Evolutionary conservation across 2,329 filamentous ascomycete species (phyloP).

Genomic region (Corynespora cassiicola): DNA sequence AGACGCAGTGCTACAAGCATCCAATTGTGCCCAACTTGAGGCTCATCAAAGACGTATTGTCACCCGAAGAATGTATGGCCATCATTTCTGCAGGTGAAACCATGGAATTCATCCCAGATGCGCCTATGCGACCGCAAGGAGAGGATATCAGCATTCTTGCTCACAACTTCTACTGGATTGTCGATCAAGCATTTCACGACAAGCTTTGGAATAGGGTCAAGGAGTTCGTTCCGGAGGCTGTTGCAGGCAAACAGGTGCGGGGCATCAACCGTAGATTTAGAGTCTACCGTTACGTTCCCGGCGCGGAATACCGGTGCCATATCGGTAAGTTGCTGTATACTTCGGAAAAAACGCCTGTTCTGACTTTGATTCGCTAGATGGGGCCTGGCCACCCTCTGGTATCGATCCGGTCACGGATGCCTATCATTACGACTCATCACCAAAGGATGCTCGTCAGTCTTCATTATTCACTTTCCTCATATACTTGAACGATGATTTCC

Average conservation of each 20-base stretch:
- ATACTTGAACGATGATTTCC: constrained; percentile 75
- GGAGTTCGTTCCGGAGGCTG: constrained; percentile 61
- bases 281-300: constrained; percentile 75
- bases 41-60: constrained; percentile 66
- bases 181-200: constrained; percentile 68
- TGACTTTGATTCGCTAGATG: constrained; percentile 51
- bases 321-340: constrained; percentile 51
- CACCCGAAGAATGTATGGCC: constrained; percentile 66
- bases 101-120: constrained; percentile 71
- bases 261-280: constrained; percentile 74
- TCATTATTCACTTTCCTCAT: constrained; percentile 73
- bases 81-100: constrained; percentile 72
- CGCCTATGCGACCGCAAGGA: constrained; percentile 69
- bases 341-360: constrained; percentile 8
- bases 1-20: constrained; percentile 64
- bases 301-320: constrained; percentile 74
- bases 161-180: constrained; percentile 78
- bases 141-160: constrained; percentile 69
- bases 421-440: constrained; percentile 73
- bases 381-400: constrained; percentile 75
- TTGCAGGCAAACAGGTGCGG: constrained; percentile 64
- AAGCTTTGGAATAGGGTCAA: constrained; percentile 68
- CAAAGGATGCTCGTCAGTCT: constrained; percentile 64
- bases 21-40: constrained; percentile 68
- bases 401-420: constrained; percentile 61